Percentiles rank a stretch among this genome's conserved stretches.
phyloP scores from a whole-genome alignment of 176 grass and related monocot species.

The Oryza longistaminata region DNA sequence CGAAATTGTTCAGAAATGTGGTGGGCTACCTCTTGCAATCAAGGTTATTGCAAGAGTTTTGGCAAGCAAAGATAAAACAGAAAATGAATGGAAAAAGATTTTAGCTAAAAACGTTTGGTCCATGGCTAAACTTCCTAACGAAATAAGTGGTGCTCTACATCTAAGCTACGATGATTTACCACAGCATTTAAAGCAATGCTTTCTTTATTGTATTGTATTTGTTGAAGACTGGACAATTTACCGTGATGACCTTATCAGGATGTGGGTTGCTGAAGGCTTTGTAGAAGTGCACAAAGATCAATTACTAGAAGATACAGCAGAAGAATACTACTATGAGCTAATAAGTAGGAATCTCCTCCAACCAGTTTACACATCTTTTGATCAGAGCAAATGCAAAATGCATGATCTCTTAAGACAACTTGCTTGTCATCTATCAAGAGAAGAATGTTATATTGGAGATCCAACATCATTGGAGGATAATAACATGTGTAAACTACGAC shows the following conservation, averaged over 20 bases:
- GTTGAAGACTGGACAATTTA: background rate
- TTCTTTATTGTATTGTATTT: slow-evolving; percentile 29
- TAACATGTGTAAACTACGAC: slow-evolving; percentile 1
- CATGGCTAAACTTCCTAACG: background rate
- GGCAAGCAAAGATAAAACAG: background rate
- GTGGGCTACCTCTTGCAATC: slow-evolving; percentile 52
- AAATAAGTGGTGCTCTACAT: background rate
- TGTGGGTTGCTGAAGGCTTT: slow-evolving; percentile 42
- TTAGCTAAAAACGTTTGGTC: slow-evolving; percentile 32
- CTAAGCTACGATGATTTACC: slow-evolving; percentile 29
- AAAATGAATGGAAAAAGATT: slow-evolving; percentile 34
- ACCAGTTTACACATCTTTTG: background rate
- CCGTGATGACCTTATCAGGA: background rate
- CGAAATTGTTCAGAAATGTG: background rate
- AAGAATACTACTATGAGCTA: background rate
- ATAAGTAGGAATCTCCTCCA: slow-evolving; percentile 29
- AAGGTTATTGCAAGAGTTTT: slow-evolving; percentile 20
- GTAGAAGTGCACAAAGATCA: background rate
- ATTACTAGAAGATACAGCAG: slow-evolving; percentile 9
- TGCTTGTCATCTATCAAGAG: slow-evolving; percentile 11
- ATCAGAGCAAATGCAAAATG: background rate
- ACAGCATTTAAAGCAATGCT: slow-evolving; percentile 27
- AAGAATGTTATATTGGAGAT: background rate
- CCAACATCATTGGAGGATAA: background rate
- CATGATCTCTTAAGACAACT: slow-evolving; percentile 33